Base-by-base conservation (phyloP, 306 rosid genomes). In the Cyamopsis tetragonoloba region DNA sequence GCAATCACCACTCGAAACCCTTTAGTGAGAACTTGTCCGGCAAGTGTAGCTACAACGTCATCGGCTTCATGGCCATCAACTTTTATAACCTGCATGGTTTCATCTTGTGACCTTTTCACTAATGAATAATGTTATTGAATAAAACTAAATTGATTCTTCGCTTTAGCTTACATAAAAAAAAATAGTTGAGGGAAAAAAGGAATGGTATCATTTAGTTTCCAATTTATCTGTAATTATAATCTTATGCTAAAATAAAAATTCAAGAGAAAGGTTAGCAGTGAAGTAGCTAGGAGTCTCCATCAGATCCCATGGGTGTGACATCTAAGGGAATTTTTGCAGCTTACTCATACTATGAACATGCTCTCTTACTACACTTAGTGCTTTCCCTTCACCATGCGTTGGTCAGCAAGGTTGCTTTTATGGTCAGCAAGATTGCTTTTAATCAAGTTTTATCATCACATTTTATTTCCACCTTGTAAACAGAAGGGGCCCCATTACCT, bases 41-140 rank as follows among this genome's bases (percentile, higher is more conserved):
- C 83, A 41, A 93, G 91, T 75, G 97, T 86, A 26, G 98, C 97
- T 27, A 93, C 86, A 77, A 89, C 98, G 75, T 92, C 98, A 62
- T 92, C 98, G 7, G 98, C 96, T 85, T 92, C 98, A 12, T 89
- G 87, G 62, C 96, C 96, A 22, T 80, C 81, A 32, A 87, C 77
- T 78, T 82, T 87, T 66, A 91, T 48, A 41, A 86, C 72, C 96
- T 84, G 81, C 74, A 56, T 23, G 37, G 60, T 60, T 71, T 60
- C 72, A 71, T 70, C 68, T 48, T 38, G 50, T 61, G 32, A 77
- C 19, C 68, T 48, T 38, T 44, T 61, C 38, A 77, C 19, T 27
- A 71, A 51, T 2, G 17, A 62, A 75, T 70, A 14, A 51, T 14
- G 27, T 28, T 27, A 31, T 17, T 24, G 61, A 48, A 35, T 10